These are phyloP conservation scores for Alternaria dauci DNA, from an alignment of 2,329 filamentous ascomycete genomes.

Conservation along the genomic window DNA sequence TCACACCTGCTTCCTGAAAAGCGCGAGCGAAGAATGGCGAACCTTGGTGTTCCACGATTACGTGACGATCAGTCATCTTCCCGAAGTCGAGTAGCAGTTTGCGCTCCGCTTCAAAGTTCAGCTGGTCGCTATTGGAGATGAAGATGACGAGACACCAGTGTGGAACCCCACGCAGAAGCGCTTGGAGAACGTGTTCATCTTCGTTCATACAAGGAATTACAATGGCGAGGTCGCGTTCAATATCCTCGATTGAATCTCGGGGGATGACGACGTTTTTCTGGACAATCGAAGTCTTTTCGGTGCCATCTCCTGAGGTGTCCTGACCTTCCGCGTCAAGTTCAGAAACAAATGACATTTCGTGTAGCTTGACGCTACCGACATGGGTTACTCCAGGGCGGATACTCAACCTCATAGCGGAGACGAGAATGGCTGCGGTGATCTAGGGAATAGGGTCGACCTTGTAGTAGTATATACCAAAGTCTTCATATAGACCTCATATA, in stretches of 20 bases:
- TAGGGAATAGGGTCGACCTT: not conserved
- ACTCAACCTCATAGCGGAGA: not conserved
- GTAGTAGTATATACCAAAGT: not conserved
- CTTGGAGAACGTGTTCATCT: constrained; percentile 19
- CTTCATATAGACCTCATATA: not conserved
- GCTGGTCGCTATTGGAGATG: constrained; percentile 23
- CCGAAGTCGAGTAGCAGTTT: constrained; percentile 14
- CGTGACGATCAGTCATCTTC: constrained; percentile 4
- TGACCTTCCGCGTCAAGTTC: constrained; percentile 21
- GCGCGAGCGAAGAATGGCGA: constrained; percentile 19
- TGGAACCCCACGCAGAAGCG: constrained; percentile 26
- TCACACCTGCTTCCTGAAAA: constrained; percentile 15
- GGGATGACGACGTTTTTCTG: constrained; percentile 12
- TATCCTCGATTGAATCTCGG: constrained; percentile 5
- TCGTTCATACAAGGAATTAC: constrained; percentile 28
- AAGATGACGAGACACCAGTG: constrained; percentile 23
- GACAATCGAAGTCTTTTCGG: not conserved
- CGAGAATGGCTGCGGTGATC: not conserved
- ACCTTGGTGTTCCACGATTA: constrained; percentile 18
- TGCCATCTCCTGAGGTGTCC: not conserved
- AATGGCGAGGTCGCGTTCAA: constrained; percentile 23
- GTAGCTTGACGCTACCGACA: constrained; percentile 21
- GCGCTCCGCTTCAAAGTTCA: constrained; percentile 16
- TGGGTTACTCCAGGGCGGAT: not conserved
- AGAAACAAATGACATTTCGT: constrained; percentile 16